Percentiles rank a stretch among this genome's conserved stretches.
These are phyloP conservation scores for Colletotrichum limetticola DNA, from an alignment of 2,329 filamentous ascomycete genomes.

Conservation along the genomic window DNA sequence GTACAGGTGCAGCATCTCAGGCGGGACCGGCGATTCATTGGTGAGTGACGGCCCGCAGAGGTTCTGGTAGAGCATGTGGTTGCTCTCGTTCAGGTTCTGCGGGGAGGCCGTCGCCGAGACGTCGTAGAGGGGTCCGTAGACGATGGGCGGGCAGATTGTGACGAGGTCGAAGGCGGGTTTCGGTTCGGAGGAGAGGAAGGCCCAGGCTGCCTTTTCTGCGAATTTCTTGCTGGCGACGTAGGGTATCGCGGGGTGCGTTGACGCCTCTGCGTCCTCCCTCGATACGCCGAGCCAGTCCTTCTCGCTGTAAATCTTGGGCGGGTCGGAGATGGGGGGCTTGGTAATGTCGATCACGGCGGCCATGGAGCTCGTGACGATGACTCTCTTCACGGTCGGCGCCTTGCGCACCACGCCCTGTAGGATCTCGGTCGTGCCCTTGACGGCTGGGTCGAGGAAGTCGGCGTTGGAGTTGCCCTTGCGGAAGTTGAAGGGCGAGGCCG, in stretches of 20 bases:
- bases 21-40: conserved; percentile 26
- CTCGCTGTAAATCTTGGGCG: conserved; percentile 55
- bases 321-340: conserved; percentile 47
- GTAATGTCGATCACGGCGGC: conserved; percentile 53
- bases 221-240: conserved; percentile 60
- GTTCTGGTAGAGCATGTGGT: conserved; percentile 16
- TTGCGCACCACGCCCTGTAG: conserved; percentile 58
- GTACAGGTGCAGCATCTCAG: conserved; percentile 38
- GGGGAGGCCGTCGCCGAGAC: background rate
- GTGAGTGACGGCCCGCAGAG: conserved; percentile 11
- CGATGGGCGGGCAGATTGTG: conserved; percentile 39
- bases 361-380: conserved; percentile 66
- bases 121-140: conserved; percentile 29
- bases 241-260: conserved; percentile 55
- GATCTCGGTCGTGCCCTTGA: conserved; percentile 62
- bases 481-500: conserved; percentile 79
- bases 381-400: conserved; percentile 66
- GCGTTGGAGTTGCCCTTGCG: conserved; percentile 62
- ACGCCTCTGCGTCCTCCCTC: background rate
- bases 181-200: conserved; percentile 43
- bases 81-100: conserved; percentile 23
- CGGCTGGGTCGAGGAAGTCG: conserved; percentile 65
- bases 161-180: conserved; percentile 47
- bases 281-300: conserved; percentile 52
- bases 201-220: conserved; percentile 46